Conservation (phyloP, 2,329 filamentous ascomycete species). For the Exophiala alcalophila region DNA sequence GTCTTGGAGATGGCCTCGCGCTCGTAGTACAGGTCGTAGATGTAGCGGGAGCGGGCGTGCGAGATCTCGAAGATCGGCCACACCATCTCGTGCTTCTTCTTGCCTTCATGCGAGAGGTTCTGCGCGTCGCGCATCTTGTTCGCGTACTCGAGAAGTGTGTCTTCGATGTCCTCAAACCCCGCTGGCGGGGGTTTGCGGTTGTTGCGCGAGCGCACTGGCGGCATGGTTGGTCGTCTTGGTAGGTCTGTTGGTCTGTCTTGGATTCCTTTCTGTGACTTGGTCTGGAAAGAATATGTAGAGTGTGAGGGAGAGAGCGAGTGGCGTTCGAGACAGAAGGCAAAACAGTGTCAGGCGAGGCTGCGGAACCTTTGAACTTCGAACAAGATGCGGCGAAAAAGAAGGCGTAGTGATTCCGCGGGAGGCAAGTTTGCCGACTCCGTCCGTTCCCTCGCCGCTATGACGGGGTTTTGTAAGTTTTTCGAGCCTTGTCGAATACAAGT, state of each 20-base stretch:
- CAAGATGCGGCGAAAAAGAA: not conserved
- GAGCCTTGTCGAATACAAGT: slow-evolving; percentile 4
- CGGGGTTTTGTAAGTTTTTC: no score
- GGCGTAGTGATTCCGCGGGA: not conserved
- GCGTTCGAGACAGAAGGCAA: not conserved
- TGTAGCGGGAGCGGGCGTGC: slow-evolving; percentile 75
- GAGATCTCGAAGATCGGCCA: slow-evolving; percentile 98
- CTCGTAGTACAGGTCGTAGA: slow-evolving; percentile 97
- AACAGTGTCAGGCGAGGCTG: slow-evolving; percentile 9
- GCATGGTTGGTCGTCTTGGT: slow-evolving; percentile 51
- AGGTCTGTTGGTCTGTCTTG: not conserved
- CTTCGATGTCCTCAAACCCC: slow-evolving; percentile 67
- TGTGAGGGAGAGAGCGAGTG: slow-evolving; percentile 1
- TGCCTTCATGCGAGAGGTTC: slow-evolving; percentile 73
- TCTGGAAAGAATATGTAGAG: not conserved
- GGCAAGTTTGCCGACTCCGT: slow-evolving; percentile 7
- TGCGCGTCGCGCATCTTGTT: slow-evolving; percentile 78
- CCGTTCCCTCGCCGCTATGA: no score
- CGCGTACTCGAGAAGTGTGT: slow-evolving; percentile 64
- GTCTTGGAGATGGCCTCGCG: slow-evolving; percentile 91
- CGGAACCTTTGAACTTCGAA: not conserved
- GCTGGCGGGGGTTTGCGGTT: slow-evolving; percentile 63
- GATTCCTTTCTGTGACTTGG: no score
- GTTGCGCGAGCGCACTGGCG: slow-evolving; percentile 55
- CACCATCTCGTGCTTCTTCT: slow-evolving; percentile 85